Evolutionary conservation across 768 basidiomycete species (phyloP).

Genomic region (Clitopilus hobsonii): DNA sequence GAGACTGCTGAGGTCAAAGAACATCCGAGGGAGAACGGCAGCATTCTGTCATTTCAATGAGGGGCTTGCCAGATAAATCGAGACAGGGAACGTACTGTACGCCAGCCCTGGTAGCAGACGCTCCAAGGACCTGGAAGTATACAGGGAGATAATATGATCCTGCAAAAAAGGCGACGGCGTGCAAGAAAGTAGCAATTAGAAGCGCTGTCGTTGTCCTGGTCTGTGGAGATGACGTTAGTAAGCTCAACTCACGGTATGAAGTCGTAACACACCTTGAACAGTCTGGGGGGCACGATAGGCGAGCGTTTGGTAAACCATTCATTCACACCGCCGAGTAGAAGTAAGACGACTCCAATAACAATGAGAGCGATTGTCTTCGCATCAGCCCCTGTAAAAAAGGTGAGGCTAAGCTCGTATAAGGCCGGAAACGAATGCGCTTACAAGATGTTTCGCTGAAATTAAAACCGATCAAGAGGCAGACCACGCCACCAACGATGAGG

Average conservation of each 20-base stretch:
- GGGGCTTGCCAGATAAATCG: neutral
- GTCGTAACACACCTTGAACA: conserved; percentile 54
- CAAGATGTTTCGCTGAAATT: conserved; percentile 66
- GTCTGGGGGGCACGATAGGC: conserved; percentile 68
- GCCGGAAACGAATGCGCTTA: conserved; percentile 25
- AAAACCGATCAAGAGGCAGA: conserved; percentile 68
- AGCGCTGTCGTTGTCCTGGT: conserved; percentile 70
- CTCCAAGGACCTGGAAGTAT: conserved; percentile 75
- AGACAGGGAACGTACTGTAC: conserved; percentile 43
- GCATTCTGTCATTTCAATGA: conserved; percentile 44
- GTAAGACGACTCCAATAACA: conserved; percentile 48
- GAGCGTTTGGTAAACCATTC: conserved; percentile 60
- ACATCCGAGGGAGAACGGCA: conserved; percentile 64
- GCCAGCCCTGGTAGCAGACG: conserved; percentile 67
- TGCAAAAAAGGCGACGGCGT: conserved; percentile 59
- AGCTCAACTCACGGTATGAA: neutral
- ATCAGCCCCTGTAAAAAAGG: conserved; percentile 41
- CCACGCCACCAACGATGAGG: conserved; percentile 60
- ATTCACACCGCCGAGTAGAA: conserved; percentile 50
- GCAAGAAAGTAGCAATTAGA: conserved; percentile 54
- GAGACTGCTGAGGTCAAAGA: conserved; percentile 49
- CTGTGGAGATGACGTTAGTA: conserved; percentile 23
- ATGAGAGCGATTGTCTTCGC: conserved; percentile 59
- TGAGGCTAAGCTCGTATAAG: neutral
- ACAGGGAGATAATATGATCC: conserved; percentile 71